Base-by-base conservation (phyloP, 768 basidiomycete species). In the Psilocybe azurescens region DNA sequence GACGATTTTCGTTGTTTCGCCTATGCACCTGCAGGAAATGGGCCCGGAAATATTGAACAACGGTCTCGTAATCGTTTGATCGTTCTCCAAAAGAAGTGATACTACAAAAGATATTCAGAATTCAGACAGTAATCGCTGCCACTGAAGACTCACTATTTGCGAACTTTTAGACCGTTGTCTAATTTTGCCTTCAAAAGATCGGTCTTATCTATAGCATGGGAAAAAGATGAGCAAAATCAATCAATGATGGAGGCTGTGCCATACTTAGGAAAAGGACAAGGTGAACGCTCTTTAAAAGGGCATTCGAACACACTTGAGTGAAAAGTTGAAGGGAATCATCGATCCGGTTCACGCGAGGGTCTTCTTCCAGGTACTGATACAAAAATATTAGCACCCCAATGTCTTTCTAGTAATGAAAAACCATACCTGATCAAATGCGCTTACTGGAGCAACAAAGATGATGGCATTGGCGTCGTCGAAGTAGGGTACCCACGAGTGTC, bases 301-400 rank as follows among this genome's bases (percentile, higher is more conserved):
- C 82, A 71, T 94, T 94, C 36, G 90, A 89, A 70, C 92, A 94
- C 10, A 94, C 92, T 68, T 92, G 84, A 4, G 91, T 93, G 73
- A 93, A 95, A 24, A 94, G 79, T 75, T 93, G 93, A n/a, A 95
- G 75, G 0, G 93, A 94, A 72, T 95, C 93, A 64, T 94, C 91
- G 33, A 95, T 92, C 53, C 93, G 81, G 67, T 95, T 95, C 44
- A 89, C 90, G 60, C 89, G 83, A 30, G 90, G 89, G 69, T 95
- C 93, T 78, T 95, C 93, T 70, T 94, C 90, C 24, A 95, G 81
- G 73, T 93, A 94, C 91, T 94, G 39, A 57, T 60, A 65, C 51
- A 60, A 36, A 55, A 53, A 61, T 60, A 20, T 33, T 58, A 55
- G 54, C 30, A 44, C 32, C 16, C n/a, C n/a, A 20, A 58, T 58